Evolutionary conservation across 768 basidiomycete species (phyloP).

Genomic region (Suillus alpinus): DNA sequence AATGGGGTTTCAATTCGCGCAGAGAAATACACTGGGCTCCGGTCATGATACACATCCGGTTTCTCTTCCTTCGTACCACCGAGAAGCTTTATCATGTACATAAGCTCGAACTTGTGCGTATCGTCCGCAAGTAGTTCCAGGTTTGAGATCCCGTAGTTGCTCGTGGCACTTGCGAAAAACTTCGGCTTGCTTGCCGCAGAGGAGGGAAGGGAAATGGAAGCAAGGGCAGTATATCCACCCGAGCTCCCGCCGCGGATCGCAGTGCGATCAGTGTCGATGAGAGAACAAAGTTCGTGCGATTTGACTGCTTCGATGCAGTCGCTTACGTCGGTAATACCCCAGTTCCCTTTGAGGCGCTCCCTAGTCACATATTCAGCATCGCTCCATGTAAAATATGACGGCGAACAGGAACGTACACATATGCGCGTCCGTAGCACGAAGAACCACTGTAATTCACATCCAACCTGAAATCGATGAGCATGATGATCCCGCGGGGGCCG

Average conservation of each 20-base stretch:
- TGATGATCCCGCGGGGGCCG: too few species aligned
- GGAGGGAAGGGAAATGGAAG: slow-evolving; percentile 37
- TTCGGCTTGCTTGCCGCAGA: slow-evolving; percentile 59
- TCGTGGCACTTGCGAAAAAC: slow-evolving; percentile 62
- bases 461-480: slow-evolving; percentile 21
- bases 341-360: slow-evolving; percentile 54
- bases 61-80: slow-evolving; percentile 53
- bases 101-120: slow-evolving; percentile 72
- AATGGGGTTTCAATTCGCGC: slow-evolving; percentile 61
- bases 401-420: slow-evolving; percentile 38
- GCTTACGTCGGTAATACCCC: slow-evolving; percentile 73
- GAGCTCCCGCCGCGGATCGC: slow-evolving; percentile 73
- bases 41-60: slow-evolving; percentile 55
- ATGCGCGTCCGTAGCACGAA: slow-evolving; percentile 67
- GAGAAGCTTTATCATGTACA: slow-evolving; percentile 58
- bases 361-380: slow-evolving; percentile 52
- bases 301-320: slow-evolving; percentile 59
- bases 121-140: slow-evolving; percentile 52
- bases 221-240: slow-evolving; percentile 70
- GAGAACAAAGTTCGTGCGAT: slow-evolving; percentile 37
- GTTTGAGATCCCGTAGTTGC: slow-evolving; percentile 69
- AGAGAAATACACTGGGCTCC: slow-evolving; percentile 64
- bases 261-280: slow-evolving; percentile 62
- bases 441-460: slow-evolving; percentile 81
- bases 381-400: slow-evolving; percentile 56